Evolutionary conservation across 202 grass and related monocot species (phyloP), one percentile per base, ranked within the genome.

Genomic region (Panicum hallii): DNA sequence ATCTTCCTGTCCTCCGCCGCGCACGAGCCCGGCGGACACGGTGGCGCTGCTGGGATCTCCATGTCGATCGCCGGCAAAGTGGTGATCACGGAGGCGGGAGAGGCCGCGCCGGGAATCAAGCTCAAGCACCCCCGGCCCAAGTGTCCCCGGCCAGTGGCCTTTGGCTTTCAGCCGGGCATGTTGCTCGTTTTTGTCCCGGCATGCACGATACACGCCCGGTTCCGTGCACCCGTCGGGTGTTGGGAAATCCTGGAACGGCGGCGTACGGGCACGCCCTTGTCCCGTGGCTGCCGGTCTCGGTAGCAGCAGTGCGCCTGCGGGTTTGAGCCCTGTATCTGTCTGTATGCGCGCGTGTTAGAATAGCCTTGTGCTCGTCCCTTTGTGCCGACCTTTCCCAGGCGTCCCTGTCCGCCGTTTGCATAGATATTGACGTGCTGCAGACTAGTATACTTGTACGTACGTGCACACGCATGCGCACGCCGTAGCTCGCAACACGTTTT

Each of bases 21-120:
- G 80, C 19, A 58, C 41, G 6, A 6, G 40, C 78, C 9, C 86
- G 58, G 30, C 34, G 74, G 82, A 82, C 83, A 72, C 55, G 64
- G 78, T 20, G 13, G 44, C 57, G 20, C 43, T 56, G 65, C 28
- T 69, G 75, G 61, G 50, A 80, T 83, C 36, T 46, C 75, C 69
- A 9, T 75, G 82, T 80, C 70, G 70, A 72, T 34, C 82, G 20
- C 32, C 47, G 70, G 68, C 67, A 44, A 30, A 46, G 12, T 9
- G 3, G 57, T 36, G 11, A 32, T 10, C 9, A 23, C 19, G 19
- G 12, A 62, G 30, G 58, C 54, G 54, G 19, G 26, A 26, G 20
- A 22, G 56, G 66, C 36, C 64, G 19, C 23, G 12, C 40, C 38
- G 28, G 9, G 70, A 55, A 55, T 7, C 72, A 34, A 16, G 67